Conservation (phyloP, 2,329 filamentous ascomycete genomes). For the Ophiocordyceps camponoti-floridani region DNA sequence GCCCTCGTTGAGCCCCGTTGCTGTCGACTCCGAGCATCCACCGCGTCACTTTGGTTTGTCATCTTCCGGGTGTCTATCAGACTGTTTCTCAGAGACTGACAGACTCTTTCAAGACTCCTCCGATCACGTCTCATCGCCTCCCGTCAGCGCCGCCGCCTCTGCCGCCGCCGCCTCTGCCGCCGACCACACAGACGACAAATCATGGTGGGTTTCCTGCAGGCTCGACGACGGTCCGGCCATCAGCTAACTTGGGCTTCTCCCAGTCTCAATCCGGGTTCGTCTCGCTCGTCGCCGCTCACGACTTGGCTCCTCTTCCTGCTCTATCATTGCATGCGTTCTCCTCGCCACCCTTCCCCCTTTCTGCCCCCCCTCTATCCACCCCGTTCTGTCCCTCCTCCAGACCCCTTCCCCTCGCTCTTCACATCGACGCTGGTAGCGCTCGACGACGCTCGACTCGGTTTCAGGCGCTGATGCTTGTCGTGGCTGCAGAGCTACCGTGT, state of each 20-base stretch:
- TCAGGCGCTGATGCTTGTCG: constrained; percentile 8
- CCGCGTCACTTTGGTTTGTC: no score
- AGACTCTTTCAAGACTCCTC: constrained; percentile 3
- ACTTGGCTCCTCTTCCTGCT: constrained; percentile 1
- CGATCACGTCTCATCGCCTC: constrained; percentile 9
- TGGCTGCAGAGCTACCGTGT: constrained; percentile 45
- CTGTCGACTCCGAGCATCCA: neutral
- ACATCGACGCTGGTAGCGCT: neutral
- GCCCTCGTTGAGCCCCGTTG: neutral
- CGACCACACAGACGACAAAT: constrained; percentile 15
- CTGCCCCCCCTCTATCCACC: neutral
- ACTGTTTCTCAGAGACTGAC: no score
- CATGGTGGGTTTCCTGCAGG: constrained; percentile 18
- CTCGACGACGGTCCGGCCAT: neutral
- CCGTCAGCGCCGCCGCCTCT: constrained; percentile 3
- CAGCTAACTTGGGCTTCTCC: neutral
- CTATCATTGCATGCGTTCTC: neutral
- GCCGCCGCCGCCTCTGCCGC: constrained; percentile 7
- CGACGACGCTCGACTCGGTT: no score
- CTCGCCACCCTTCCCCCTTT: neutral
- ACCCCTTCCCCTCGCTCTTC: neutral
- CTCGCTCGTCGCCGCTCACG: constrained; percentile 5
- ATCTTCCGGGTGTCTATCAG: no score
- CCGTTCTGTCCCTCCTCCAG: no score
- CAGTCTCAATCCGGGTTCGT: constrained; percentile 56